These are phyloP conservation scores for Selaginella tamariscina DNA, from an alignment of 75 land plant species.

Conservation along the genomic window DNA sequence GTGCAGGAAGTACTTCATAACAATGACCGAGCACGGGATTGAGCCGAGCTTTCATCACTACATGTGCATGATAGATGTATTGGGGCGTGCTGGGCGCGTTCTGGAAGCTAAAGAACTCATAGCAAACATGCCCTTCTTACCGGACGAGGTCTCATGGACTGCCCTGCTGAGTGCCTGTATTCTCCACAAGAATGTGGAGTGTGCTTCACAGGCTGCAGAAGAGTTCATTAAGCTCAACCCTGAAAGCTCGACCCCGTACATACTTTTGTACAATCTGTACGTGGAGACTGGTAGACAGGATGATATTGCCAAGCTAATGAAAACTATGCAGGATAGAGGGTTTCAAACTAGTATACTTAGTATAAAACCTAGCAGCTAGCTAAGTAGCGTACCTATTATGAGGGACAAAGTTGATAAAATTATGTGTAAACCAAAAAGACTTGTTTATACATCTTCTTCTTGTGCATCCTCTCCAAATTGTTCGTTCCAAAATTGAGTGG, in stretches of 20 bases:
- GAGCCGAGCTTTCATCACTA: not conserved
- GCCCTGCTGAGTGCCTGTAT: constrained; percentile 11
- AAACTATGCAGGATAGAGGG: not conserved
- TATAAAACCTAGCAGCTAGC: too few species aligned
- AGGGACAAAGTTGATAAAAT: too few species aligned
- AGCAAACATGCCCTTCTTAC: not conserved
- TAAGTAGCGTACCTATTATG: too few species aligned
- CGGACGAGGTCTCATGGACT: not conserved
- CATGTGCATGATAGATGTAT: not conserved
- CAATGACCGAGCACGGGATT: not conserved
- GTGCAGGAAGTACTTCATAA: not conserved
- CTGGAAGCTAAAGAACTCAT: constrained; percentile 3
- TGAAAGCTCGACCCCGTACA: not conserved
- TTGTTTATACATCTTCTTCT: too few species aligned
- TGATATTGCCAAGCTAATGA: not conserved
- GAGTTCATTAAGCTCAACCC: not conserved
- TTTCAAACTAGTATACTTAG: too few species aligned
- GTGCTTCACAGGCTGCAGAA: not conserved
- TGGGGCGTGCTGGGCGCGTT: not conserved
- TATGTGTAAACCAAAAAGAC: too few species aligned
- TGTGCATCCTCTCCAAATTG: too few species aligned
- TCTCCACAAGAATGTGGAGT: constrained; percentile 6
- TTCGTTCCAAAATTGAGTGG: constrained; percentile 47
- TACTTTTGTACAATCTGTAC: not conserved
- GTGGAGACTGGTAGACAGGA: not conserved